Percentiles rank a stretch among this genome's conserved stretches.
Evolutionary conservation across 768 basidiomycete genomes (phyloP).

Genomic region (Gloeopeniophorella convolvens): DNA sequence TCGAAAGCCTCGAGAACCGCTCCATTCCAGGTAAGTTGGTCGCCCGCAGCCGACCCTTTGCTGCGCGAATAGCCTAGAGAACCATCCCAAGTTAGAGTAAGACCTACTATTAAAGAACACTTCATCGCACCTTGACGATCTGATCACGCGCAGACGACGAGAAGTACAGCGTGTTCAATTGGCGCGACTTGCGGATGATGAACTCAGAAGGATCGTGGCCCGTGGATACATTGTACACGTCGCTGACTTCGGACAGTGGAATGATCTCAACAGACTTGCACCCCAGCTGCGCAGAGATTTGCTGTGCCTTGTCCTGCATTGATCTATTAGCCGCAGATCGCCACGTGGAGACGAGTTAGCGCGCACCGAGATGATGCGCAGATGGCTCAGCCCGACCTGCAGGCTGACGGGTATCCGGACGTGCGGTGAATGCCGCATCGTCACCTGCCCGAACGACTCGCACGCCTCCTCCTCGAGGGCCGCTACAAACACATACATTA

Average conservation of each 20-base stretch:
- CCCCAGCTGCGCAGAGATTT: conserved; percentile 58
- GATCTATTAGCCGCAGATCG: conserved; percentile 9
- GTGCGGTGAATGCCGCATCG: conserved; percentile 57
- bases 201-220: conserved; percentile 76
- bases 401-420: conserved; percentile 68
- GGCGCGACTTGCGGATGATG: conserved; percentile 66
- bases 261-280: conserved; percentile 83
- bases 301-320: conserved; percentile 57
- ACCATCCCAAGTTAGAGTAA: neutral
- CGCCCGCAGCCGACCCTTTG: conserved; percentile 64
- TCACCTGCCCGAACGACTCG: conserved; percentile 53
- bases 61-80: conserved; percentile 59
- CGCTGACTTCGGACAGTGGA: conserved; percentile 73
- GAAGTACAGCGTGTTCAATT: conserved; percentile 70
- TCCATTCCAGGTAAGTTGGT: conserved; percentile 47
- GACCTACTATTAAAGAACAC: neutral
- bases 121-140: conserved; percentile 59
- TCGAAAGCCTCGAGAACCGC: conserved; percentile 70
- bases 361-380: conserved; percentile 71
- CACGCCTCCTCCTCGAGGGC: conserved; percentile 54
- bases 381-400: conserved; percentile 59
- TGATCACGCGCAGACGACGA: conserved; percentile 60
- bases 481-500: conserved; percentile 31
- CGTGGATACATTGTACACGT: conserved; percentile 76
- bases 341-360: neutral